These are phyloP conservation scores for Cystobasidium onofrii DNA, from an alignment of 768 basidiomycete genomes.

Conservation along the genomic window DNA sequence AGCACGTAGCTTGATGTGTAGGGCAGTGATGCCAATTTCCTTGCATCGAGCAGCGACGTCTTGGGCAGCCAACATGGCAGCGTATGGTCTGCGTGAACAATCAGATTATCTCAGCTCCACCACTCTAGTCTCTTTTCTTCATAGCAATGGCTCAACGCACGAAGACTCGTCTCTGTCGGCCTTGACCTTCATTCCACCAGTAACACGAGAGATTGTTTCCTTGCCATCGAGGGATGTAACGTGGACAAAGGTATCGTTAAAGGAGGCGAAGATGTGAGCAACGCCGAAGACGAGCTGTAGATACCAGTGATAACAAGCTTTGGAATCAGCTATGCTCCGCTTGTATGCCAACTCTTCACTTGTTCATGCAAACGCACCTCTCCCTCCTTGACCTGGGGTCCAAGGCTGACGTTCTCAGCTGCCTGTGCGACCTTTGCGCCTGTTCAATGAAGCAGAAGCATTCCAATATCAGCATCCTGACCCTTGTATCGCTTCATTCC, in stretches of 20 bases:
- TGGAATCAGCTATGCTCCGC: neutral
- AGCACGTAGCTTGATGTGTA: slow-evolving; percentile 97
- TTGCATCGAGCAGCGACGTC: slow-evolving; percentile 93
- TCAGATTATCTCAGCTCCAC: neutral
- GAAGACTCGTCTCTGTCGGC: slow-evolving; percentile 99
- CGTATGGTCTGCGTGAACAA: slow-evolving; percentile 37
- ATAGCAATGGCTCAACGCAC: slow-evolving; percentile 53
- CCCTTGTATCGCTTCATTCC: neutral
- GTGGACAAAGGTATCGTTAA: slow-evolving; percentile 99
- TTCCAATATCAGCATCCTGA: neutral
- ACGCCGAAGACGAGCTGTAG: slow-evolving; percentile 54
- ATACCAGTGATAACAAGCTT: neutral
- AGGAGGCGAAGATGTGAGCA: slow-evolving; percentile 96
- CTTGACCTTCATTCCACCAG: slow-evolving; percentile 99
- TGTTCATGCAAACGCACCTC: slow-evolving; percentile 69
- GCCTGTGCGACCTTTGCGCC: slow-evolving; percentile 26
- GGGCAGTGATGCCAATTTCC: slow-evolving; percentile 95
- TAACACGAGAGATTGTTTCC: slow-evolving; percentile 98
- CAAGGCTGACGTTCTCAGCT: slow-evolving; percentile 61
- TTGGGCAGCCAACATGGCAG: slow-evolving; percentile 63
- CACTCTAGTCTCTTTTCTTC: neutral
- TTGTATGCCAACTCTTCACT: neutral
- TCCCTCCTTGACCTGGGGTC: slow-evolving; percentile 90
- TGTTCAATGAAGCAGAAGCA: slow-evolving; percentile 3
- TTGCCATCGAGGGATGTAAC: slow-evolving; percentile 97